Base-by-base conservation (phyloP, 306 rosid species). In the Lathyrus sativus region DNA sequence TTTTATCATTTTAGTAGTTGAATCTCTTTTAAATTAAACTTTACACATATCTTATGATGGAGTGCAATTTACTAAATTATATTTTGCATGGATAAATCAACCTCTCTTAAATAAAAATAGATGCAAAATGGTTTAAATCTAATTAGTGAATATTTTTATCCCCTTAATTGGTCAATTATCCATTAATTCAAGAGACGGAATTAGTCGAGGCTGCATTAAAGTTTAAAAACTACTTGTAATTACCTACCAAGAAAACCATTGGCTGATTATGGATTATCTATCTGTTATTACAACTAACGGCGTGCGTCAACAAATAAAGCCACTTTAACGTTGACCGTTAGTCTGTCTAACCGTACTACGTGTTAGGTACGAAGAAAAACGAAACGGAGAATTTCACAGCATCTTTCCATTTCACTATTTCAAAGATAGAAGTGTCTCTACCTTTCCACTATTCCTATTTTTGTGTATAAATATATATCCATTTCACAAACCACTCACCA, bases 291-390 rank as follows among this genome's bases (percentile, higher is more conserved):
- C 8, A 53, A 53, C 9, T 19, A 26, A 56, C 44, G 64, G 26
- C 13, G 56, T 12, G 0, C 3, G 19, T 6, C 1, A 28, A 22
- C 3, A 57, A 24, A 26, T 4, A n/a, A 56, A 28, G 39, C 1
- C 1, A 55, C 61, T 18, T 26, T 56, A 56, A 6, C 39, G 2
- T 1, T 0, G 24, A 14, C 24, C 3, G 62, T 56, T 56, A 56
- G 2, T 54, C 11, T 24, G 9, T 28, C 2, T 0, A 53, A 56
- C 14, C 24, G 66, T 37, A 38, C 31, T 37, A 61, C 31, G 68
- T 63, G 53, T 63, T 63, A 63, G 68, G 68, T 63, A 42, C 68
- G 38, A 62, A 62, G 24, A 19, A 19, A 62, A 2, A 19, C 17
- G 7, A 22, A 62, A 62, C 51, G 37, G 50, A 2, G 12, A 44